Evolutionary conservation across 2,329 filamentous ascomycete genomes (phyloP).

Genomic region (Alternaria viburni): DNA sequence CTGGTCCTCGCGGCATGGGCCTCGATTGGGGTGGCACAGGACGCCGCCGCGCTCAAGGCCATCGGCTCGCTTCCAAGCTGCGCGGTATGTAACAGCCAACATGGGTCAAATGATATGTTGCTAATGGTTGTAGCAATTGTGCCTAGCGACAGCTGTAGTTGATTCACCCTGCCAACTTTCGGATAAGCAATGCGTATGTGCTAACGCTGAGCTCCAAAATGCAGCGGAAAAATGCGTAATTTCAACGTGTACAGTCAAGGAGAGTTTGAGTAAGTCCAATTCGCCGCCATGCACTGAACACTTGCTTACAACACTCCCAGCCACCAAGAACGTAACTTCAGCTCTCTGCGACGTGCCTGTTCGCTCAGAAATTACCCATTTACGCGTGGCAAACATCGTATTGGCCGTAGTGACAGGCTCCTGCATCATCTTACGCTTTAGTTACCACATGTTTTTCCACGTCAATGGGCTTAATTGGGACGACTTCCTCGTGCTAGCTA

Average conservation of each 20-base stretch:
- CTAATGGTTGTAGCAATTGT: slow-evolving; percentile 13
- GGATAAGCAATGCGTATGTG: slow-evolving; percentile 20
- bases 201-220: slow-evolving; percentile 5
- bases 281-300: accelerated
- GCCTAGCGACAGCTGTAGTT: slow-evolving; percentile 14
- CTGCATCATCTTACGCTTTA: slow-evolving; percentile 40
- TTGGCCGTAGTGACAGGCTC: slow-evolving; percentile 42
- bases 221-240: slow-evolving; percentile 14
- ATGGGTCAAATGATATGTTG: not conserved
- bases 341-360: slow-evolving; percentile 45
- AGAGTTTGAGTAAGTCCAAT: not conserved
- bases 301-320: slow-evolving; percentile 17
- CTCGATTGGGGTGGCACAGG: not conserved
- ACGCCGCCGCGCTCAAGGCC: not conserved
- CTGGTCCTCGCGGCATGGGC: not conserved
- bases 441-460: slow-evolving; percentile 41
- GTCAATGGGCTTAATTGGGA: not conserved
- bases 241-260: not conserved
- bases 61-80: slow-evolving; percentile 4
- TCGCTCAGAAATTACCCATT: slow-evolving; percentile 37
- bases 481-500: slow-evolving; percentile 24
- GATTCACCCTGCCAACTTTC: slow-evolving; percentile 16
- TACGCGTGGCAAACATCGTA: slow-evolving; percentile 37
- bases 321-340: slow-evolving; percentile 49
- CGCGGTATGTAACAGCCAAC: slow-evolving; percentile 2